These are phyloP conservation scores for Chaetoscypha palmicola DNA, from an alignment of 2,329 filamentous ascomycete genomes.

Conservation along the genomic window DNA sequence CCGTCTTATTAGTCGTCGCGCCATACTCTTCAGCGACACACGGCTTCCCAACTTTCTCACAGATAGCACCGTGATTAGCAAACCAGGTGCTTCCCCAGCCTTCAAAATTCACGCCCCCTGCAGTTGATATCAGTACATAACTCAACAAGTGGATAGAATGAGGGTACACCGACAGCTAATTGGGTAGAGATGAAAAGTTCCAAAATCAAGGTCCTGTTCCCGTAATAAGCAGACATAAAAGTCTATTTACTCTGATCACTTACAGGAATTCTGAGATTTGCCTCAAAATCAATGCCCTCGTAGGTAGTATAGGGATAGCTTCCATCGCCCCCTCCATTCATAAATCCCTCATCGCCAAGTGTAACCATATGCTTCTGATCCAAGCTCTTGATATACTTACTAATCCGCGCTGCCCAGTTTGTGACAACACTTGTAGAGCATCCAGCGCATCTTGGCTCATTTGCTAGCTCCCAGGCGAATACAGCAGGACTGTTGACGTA, in stretches of 20 bases:
- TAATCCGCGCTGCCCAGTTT: conserved; percentile 48
- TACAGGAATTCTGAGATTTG: conserved; percentile 37
- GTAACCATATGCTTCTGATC: conserved; percentile 56
- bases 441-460: conserved; percentile 59
- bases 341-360: conserved; percentile 57
- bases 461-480: conserved; percentile 63
- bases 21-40: conserved; percentile 38
- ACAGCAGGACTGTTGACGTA: conserved; percentile 54
- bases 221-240: conserved; percentile 29
- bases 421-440: conserved; percentile 52
- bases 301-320: conserved; percentile 27
- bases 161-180: conserved; percentile 31
- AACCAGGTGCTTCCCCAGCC: conserved; percentile 43
- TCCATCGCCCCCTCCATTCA: neutral
- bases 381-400: conserved; percentile 56
- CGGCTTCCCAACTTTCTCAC: conserved; percentile 34
- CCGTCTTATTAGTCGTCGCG: conserved; percentile 8
- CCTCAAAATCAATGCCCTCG: conserved; percentile 41
- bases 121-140: neutral
- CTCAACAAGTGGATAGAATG: neutral
- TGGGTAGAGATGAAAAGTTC: conserved; percentile 47
- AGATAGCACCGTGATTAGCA: conserved; percentile 36
- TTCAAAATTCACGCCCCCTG: neutral
- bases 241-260: neutral
- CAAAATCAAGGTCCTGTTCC: conserved; percentile 42